Evolutionary conservation across 345 rosid genomes (phyloP).

Genomic region (Hibiscus mutabilis): DNA sequence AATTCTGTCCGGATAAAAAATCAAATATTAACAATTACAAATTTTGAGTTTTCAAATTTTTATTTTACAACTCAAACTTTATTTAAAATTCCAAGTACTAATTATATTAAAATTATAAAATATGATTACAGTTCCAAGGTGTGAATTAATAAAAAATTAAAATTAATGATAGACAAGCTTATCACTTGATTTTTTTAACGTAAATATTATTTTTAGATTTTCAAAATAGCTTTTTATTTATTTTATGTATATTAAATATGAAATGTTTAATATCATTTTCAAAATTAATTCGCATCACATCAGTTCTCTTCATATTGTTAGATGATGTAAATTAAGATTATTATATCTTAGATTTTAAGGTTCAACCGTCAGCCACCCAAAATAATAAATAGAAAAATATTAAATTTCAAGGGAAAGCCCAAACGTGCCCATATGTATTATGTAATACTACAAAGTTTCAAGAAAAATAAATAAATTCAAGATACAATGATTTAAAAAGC

Average conservation of each 20-base stretch:
- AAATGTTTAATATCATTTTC: not conserved
- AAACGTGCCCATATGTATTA: not conserved
- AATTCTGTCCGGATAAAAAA: conserved; percentile 1
- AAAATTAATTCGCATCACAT: not conserved
- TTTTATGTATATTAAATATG: too few species aligned
- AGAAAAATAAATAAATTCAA: not conserved
- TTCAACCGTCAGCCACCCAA: not conserved
- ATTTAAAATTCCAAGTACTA: not conserved
- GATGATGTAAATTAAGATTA: not conserved
- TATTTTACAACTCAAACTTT: too few species aligned
- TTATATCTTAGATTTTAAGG: not conserved
- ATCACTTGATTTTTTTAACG: too few species aligned
- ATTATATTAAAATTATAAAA: not conserved
- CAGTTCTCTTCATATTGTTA: not conserved
- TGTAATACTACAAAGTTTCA: too few species aligned
- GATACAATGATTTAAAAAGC: not conserved
- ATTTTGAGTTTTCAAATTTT: too few species aligned
- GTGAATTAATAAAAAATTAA: too few species aligned
- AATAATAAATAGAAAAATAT: not conserved
- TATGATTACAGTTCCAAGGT: too few species aligned
- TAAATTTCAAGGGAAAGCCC: not conserved
- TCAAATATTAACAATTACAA: not conserved
- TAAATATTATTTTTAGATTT: too few species aligned
- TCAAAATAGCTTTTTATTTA: too few species aligned
- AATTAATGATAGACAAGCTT: too few species aligned